These are phyloP conservation scores for Solanum chiquidenum DNA, from an alignment of 257 asterid species.

Conservation along the genomic window DNA sequence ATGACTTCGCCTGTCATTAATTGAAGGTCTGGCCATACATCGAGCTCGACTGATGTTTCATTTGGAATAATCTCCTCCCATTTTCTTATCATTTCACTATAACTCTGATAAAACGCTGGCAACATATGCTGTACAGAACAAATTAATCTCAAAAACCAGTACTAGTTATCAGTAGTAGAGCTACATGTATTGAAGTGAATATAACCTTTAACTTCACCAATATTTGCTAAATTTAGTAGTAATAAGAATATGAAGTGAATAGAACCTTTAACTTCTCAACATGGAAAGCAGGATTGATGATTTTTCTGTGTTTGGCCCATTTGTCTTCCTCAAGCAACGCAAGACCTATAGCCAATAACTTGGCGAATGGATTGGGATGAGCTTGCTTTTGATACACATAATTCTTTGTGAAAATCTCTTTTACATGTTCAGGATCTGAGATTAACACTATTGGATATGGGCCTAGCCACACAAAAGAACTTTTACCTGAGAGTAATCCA, in stretches of 20 bases:
- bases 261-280: constrained; percentile 20
- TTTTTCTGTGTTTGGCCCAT: constrained; percentile 58
- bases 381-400: constrained; percentile 15
- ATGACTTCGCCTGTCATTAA: constrained; percentile 20
- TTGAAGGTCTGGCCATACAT: constrained; percentile 35
- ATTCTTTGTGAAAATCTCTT: constrained; percentile 28
- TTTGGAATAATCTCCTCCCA: constrained; percentile 19
- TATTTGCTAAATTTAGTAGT: too few species aligned
- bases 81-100: constrained; percentile 20
- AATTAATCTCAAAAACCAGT: too few species aligned
- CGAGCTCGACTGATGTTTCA: constrained; percentile 12
- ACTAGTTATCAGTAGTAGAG: too few species aligned
- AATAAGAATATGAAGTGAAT: not conserved
- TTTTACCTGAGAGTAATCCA: constrained; percentile 23
- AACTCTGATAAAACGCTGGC: constrained; percentile 25
- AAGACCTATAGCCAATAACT: constrained; percentile 27
- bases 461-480: constrained; percentile 40
- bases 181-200: not conserved
- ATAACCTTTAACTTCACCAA: constrained; percentile 7
- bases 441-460: constrained; percentile 31
- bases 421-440: constrained; percentile 32
- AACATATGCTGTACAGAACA: constrained; percentile 18
- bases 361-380: constrained; percentile 24
- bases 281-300: constrained; percentile 59
- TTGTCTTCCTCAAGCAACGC: constrained; percentile 20